Evolutionary conservation across 495 filamentous ascomycete genomes (phyloP).

Genomic region (Penicillium antarcticum): DNA sequence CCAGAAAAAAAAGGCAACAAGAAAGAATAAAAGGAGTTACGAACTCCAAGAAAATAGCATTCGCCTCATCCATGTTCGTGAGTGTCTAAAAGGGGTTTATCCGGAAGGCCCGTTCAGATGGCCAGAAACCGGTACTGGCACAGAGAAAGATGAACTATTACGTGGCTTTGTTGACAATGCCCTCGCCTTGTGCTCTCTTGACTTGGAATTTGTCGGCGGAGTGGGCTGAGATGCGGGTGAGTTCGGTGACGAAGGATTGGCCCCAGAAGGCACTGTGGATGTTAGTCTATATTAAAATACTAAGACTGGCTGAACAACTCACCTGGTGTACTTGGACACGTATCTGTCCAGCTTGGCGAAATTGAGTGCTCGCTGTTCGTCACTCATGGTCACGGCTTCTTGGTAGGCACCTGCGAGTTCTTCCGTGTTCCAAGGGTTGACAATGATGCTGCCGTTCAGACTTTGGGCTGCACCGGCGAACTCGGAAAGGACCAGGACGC

Average conservation of each 20-base stretch:
- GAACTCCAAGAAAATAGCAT: slow-evolving; percentile 18
- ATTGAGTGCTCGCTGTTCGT: slow-evolving; percentile 79
- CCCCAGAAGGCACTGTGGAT: slow-evolving; percentile 85
- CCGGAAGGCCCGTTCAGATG: slow-evolving; percentile 4
- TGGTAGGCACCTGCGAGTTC: slow-evolving; percentile 91
- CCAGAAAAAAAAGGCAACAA: slow-evolving; percentile 6
- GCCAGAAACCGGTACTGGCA: neutral
- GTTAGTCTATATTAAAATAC: slow-evolving; percentile 2
- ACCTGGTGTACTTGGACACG: slow-evolving; percentile 92
- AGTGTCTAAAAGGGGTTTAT: slow-evolving; percentile 18
- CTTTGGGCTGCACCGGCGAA: slow-evolving; percentile 94
- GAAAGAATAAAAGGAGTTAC: neutral
- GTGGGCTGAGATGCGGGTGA: slow-evolving; percentile 63
- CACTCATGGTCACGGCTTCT: slow-evolving; percentile 88
- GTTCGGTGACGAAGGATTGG: slow-evolving; percentile 84
- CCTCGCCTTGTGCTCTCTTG: slow-evolving; percentile 23
- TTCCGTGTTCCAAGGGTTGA: slow-evolving; percentile 98
- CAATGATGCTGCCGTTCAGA: slow-evolving; percentile 85
- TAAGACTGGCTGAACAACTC: slow-evolving; percentile 9
- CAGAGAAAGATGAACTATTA: neutral
- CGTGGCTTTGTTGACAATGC: slow-evolving; percentile 1
- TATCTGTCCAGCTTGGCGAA: slow-evolving; percentile 89
- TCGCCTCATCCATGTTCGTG: slow-evolving; percentile 32
- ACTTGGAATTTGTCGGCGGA: slow-evolving; percentile 42
- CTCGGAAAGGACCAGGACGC: slow-evolving; percentile 89